Evolutionary conservation across 1,284 basidiomycete genomes (phyloP).

Genomic region (Ceratobasidium sp.): DNA sequence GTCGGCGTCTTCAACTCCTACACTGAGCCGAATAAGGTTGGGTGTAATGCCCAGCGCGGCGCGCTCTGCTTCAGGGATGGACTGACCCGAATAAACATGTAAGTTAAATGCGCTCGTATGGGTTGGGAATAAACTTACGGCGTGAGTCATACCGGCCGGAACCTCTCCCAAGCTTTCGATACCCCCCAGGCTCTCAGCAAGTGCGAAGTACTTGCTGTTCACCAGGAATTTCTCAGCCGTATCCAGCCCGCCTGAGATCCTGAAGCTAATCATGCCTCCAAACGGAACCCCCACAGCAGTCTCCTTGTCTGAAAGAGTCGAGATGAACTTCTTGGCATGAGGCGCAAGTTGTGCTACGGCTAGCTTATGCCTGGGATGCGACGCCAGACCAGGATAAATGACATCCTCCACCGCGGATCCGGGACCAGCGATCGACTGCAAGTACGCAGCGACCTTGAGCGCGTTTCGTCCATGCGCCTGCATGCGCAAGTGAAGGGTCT

Average conservation of each 20-base stretch:
- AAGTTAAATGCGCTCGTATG: too few relatives aligned
- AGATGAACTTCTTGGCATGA: constrained; percentile 67
- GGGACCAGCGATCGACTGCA: constrained; percentile 65
- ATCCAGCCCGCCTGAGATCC: constrained; percentile 67
- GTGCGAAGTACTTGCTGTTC: constrained; percentile 77
- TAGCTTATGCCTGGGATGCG: constrained; percentile 37
- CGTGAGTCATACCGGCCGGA: constrained; percentile 87
- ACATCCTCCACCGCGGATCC: constrained; percentile 56
- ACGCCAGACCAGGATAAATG: constrained; percentile 70
- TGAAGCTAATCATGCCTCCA: constrained; percentile 64
- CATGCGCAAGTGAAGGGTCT: constrained; percentile 91
- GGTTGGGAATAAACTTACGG: too few relatives aligned
- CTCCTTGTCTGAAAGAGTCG: constrained; percentile 31
- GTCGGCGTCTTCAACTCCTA: constrained; percentile 89
- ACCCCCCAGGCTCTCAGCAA: constrained; percentile 93
- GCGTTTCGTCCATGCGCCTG: constrained; percentile 89
- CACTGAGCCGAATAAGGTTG: constrained; percentile 84
- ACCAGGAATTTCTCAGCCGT: constrained; percentile 81
- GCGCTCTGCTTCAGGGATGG: constrained; percentile 80
- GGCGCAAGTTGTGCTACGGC: constrained; percentile 63
- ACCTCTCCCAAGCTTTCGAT: constrained; percentile 92
- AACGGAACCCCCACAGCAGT: constrained; percentile 48
- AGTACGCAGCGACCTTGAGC: constrained; percentile 77
- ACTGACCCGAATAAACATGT: constrained; percentile 54
- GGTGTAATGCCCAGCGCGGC: constrained; percentile 82